phyloP scores from a whole-genome alignment of 2,329 filamentous ascomycete genomes.

The Diaporthe amygdali region DNA sequence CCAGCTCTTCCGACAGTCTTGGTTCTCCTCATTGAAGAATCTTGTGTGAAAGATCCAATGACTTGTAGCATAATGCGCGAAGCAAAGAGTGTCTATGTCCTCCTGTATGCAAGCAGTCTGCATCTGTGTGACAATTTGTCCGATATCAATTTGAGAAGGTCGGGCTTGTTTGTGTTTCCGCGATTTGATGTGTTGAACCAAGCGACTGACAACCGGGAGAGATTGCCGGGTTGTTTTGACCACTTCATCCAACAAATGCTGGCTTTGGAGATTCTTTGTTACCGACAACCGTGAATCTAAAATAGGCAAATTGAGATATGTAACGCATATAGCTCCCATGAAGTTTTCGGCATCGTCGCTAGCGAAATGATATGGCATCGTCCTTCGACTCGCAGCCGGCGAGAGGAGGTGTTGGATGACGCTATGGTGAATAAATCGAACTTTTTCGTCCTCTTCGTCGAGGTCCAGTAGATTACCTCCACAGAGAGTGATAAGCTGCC shows the following conservation, averaged over 20 bases:
- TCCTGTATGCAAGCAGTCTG: neutral
- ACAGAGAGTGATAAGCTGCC: neutral
- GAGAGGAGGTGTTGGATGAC: slow-evolving; percentile 3
- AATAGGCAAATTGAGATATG: neutral
- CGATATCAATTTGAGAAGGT: neutral
- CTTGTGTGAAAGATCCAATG: neutral
- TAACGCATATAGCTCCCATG: slow-evolving; percentile 1
- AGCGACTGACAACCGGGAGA: neutral
- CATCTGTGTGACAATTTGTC: neutral
- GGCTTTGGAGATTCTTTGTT: neutral
- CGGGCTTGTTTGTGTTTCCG: neutral
- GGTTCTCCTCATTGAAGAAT: neutral
- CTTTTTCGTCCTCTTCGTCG: slow-evolving; percentile 14
- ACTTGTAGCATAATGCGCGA: neutral
- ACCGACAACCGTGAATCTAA: neutral
- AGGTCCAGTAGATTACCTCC: slow-evolving; percentile 10
- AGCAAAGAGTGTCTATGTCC: neutral
- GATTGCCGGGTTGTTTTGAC: neutral
- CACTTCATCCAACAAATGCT: neutral
- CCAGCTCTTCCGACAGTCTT: neutral
- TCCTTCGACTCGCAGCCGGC: neutral
- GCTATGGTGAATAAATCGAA: slow-evolving; percentile 19
- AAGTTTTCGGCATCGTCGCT: neutral
- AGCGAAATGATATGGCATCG: neutral
- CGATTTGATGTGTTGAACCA: neutral